phyloP scores from a whole-genome alignment of 2,329 filamentous ascomycete species.

The Alternaria arborescens region DNA sequence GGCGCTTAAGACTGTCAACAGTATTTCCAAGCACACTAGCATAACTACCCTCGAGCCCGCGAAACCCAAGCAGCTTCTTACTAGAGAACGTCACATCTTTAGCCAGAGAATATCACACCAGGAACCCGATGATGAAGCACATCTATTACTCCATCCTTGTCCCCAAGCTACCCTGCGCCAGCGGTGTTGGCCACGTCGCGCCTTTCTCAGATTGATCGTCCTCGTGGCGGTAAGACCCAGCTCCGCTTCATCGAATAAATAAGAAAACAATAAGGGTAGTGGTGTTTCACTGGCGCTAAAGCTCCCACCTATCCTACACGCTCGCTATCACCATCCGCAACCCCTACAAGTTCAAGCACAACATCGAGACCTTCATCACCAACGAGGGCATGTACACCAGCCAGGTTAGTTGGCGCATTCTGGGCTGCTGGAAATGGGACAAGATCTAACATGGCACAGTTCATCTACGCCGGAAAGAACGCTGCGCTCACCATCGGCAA shows the following conservation, averaged over 20 bases:
- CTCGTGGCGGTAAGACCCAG: conserved; percentile 34
- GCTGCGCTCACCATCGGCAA: conserved; percentile 96
- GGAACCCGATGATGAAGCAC: background rate
- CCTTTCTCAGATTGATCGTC: too few relatives aligned
- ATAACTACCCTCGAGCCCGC: too few relatives aligned
- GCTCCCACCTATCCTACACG: conserved; percentile 50
- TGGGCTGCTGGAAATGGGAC: background rate
- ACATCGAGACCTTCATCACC: conserved; percentile 99
- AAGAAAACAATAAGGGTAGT: conserved; percentile 46
- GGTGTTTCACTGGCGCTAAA: conserved; percentile 53
- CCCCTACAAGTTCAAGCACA: conserved; percentile 97
- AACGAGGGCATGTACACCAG: conserved; percentile 99
- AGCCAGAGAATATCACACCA: conserved; percentile 74
- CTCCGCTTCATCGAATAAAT: conserved; percentile 44
- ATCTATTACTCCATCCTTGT: conserved; percentile 71
- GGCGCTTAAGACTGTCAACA: too few relatives aligned
- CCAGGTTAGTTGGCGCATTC: conserved; percentile 62
- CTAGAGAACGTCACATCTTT: too few relatives aligned
- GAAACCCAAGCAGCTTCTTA: too few relatives aligned
- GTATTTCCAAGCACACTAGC: too few relatives aligned
- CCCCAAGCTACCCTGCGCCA: too few relatives aligned
- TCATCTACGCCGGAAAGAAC: conserved; percentile 99
- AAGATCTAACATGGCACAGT: conserved; percentile 54
- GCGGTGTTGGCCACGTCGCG: too few relatives aligned
- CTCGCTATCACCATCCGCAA: conserved; percentile 81